Evolutionary conservation across 2,329 filamentous ascomycete species (phyloP).

Genomic region (Alternaria alternata): DNA sequence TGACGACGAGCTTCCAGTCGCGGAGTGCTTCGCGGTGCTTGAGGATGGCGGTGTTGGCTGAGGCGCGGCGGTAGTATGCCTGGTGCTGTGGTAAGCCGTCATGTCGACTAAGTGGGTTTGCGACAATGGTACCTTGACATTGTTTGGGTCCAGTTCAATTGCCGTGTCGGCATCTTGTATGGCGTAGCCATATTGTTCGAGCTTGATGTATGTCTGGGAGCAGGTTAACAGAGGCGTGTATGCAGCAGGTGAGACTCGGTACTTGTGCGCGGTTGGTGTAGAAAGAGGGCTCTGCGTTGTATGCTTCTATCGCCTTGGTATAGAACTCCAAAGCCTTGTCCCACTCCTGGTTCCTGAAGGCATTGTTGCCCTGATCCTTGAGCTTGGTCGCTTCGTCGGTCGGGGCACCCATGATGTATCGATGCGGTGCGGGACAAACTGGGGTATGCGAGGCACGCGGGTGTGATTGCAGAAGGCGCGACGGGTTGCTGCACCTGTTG

Average conservation of each 20-base stretch:
- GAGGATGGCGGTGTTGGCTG: slow-evolving; percentile 90
- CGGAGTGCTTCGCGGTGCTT: slow-evolving; percentile 85
- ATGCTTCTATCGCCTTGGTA: slow-evolving; percentile 82
- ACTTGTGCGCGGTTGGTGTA: slow-evolving; percentile 96
- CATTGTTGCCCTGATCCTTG: slow-evolving; percentile 95
- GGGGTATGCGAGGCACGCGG: slow-evolving; percentile 20
- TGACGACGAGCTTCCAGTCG: slow-evolving; percentile 91
- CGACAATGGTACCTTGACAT: slow-evolving; percentile 77
- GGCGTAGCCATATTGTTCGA: slow-evolving; percentile 93
- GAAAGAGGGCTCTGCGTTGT: slow-evolving; percentile 86
- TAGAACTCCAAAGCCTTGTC: slow-evolving; percentile 82
- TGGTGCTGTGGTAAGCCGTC: slow-evolving; percentile 48
- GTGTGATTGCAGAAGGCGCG: slow-evolving; percentile 27
- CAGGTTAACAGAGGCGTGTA: slow-evolving; percentile 31
- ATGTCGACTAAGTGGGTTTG: neutral
- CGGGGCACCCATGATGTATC: slow-evolving; percentile 47
- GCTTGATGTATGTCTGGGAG: slow-evolving; percentile 85
- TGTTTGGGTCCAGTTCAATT: slow-evolving; percentile 84
- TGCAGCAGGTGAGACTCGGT: slow-evolving; percentile 42
- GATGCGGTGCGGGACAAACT: slow-evolving; percentile 20
- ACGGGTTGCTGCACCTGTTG: slow-evolving; percentile 20
- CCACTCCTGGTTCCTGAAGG: slow-evolving; percentile 90
- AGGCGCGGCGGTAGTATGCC: slow-evolving; percentile 93
- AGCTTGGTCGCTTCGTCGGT: slow-evolving; percentile 78
- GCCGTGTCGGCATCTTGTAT: slow-evolving; percentile 90